Percentiles rank a stretch among this genome's conserved stretches.
Conservation (phyloP, 345 rosid species). For the Geranium brycei region DNA sequence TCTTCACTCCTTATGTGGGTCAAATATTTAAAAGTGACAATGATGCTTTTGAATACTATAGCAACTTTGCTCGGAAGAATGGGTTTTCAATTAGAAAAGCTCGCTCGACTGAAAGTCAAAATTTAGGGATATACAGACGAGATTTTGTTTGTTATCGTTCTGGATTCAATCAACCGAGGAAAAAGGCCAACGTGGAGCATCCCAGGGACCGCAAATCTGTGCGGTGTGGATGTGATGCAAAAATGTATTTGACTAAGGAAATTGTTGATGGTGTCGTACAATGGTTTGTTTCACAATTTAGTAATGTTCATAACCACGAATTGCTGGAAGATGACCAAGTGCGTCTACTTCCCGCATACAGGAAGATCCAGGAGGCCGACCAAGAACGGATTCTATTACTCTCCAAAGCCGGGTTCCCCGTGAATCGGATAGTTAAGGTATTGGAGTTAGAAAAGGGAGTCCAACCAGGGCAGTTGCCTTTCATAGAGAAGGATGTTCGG, state of each 20-base stretch:
- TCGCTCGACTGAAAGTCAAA: conserved; percentile 76
- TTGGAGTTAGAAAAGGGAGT: conserved; percentile 84
- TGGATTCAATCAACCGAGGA: conserved; percentile 84
- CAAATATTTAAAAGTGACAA: conserved; percentile 68
- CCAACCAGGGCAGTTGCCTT: conserved; percentile 74
- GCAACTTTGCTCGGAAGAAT: conserved; percentile 63
- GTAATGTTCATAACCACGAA: conserved; percentile 92
- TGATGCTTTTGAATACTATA: conserved; percentile 80
- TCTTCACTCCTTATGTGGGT: conserved; percentile 74
- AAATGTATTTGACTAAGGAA: conserved; percentile 72
- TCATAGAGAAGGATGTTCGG: conserved; percentile 86
- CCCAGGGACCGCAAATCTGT: conserved; percentile 90
- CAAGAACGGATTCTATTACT: conserved; percentile 78
- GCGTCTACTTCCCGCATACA: conserved; percentile 78
- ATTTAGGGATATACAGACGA: conserved; percentile 70
- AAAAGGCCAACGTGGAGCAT: conserved; percentile 80
- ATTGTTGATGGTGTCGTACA: conserved; percentile 46
- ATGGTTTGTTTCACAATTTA: conserved; percentile 86
- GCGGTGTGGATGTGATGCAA: conserved; percentile 90
- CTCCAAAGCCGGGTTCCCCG: conserved; percentile 88
- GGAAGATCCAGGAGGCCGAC: conserved; percentile 78
- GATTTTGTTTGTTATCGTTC: conserved; percentile 96
- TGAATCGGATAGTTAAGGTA: conserved; percentile 73
- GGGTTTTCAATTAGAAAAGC: conserved; percentile 92
- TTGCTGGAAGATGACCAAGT: conserved; percentile 90